Evolutionary conservation across 306 rosid genomes (phyloP).

Genomic region (Cicer pinnatifidum): DNA sequence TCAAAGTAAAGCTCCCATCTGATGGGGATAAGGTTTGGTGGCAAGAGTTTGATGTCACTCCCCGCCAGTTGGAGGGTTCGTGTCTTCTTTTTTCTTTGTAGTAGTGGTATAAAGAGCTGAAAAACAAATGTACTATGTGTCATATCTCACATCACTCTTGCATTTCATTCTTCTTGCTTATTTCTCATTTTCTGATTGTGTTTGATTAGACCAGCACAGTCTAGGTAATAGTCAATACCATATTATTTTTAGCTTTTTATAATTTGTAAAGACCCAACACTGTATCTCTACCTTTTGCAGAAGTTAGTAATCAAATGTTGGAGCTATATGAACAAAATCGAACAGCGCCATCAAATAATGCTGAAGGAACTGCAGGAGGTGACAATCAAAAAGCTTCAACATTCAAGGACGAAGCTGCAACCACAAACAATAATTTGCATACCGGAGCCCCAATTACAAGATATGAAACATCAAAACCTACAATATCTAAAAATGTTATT

Average conservation of each 20-base stretch:
- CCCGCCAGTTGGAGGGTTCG: constrained; percentile 90
- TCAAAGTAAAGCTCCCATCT: constrained; percentile 89
- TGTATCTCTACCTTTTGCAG: constrained; percentile 59
- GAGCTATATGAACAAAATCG: constrained; percentile 92
- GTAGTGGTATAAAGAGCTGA: constrained; percentile 46
- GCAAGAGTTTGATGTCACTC: constrained; percentile 98
- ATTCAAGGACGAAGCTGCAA: constrained; percentile 61
- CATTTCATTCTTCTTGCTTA: background rate
- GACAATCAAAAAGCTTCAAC: constrained; percentile 61
- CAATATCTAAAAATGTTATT: constrained; percentile 54
- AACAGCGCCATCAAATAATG: constrained; percentile 66
- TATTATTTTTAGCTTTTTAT: constrained; percentile 11
- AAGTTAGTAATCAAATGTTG: constrained; percentile 95
- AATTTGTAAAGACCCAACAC: constrained; percentile 24
- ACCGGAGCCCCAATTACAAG: constrained; percentile 56
- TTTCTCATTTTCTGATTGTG: background rate
- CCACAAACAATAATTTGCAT: constrained; percentile 59
- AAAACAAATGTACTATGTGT: constrained; percentile 39
- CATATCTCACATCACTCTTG: constrained; percentile 35
- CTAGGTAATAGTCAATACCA: background rate
- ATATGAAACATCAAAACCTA: constrained; percentile 59
- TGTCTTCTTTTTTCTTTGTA: constrained; percentile 54
- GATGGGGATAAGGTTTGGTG: constrained; percentile 99
- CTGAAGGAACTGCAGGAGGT: constrained; percentile 67
- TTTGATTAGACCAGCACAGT: background rate